Percentiles rank a stretch among this genome's conserved stretches.
These are phyloP conservation scores for Claviceps sp. DNA, from an alignment of 2,329 filamentous ascomycete species.

Conservation along the genomic window DNA sequence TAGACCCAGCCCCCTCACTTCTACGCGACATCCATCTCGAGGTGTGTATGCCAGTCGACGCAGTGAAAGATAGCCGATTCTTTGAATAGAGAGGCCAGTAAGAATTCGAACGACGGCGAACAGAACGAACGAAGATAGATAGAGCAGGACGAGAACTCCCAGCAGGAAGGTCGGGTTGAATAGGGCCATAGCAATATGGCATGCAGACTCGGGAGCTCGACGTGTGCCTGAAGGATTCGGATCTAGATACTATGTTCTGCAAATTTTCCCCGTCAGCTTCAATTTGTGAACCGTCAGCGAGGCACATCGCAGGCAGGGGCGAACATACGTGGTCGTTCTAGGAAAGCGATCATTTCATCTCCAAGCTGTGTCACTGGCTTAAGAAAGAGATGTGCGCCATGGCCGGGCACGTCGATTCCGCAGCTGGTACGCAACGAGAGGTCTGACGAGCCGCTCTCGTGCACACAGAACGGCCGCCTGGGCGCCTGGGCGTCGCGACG, in stretches of 20 bases:
- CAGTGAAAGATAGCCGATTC: slow-evolving; percentile 84
- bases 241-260: slow-evolving; percentile 1
- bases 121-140: slow-evolving; percentile 82
- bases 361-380: slow-evolving; percentile 1
- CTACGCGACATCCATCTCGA: slow-evolving; percentile 76
- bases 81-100: slow-evolving; percentile 90
- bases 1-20: slow-evolving; percentile 78
- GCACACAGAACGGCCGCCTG: background rate
- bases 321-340: slow-evolving; percentile 1
- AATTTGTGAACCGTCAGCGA: background rate
- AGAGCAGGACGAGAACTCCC: slow-evolving; percentile 72
- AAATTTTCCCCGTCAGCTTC: background rate
- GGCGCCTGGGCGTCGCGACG: background rate
- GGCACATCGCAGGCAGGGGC: background rate
- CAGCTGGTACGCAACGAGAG: background rate
- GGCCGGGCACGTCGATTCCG: background rate
- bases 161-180: slow-evolving; percentile 71
- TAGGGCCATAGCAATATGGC: slow-evolving; percentile 39
- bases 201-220: background rate
- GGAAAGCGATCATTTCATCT: slow-evolving; percentile 2
- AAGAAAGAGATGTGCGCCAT: slow-evolving; percentile 3
- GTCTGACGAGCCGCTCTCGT: background rate
- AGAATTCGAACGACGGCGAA: slow-evolving; percentile 87
- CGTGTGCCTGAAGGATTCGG: background rate
- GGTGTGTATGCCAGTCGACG: slow-evolving; percentile 83